A percentile compares a stretch with the other conserved stretches of the same genome.
Conservation (phyloP, 192 early-diverging fungal genomes). For the Umbelopsis sp. region DNA sequence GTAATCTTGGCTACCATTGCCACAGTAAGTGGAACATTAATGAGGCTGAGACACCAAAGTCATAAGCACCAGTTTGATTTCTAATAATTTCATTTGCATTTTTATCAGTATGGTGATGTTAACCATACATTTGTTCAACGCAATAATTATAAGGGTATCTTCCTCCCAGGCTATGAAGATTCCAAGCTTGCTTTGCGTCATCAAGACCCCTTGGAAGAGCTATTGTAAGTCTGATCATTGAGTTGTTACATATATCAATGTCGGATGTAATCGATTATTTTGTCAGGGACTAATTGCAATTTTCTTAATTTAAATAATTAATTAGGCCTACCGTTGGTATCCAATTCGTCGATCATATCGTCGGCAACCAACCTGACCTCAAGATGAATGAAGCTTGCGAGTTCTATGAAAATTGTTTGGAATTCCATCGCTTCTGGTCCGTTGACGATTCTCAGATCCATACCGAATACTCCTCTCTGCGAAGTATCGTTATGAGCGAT, state of each 20-base stretch:
- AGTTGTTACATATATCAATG: too few species aligned
- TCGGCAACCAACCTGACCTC: slow-evolving; percentile 93
- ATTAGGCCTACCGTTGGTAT: slow-evolving; percentile 56
- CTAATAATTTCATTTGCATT: background rate
- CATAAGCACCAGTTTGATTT: slow-evolving; percentile 1
- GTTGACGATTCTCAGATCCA: slow-evolving; percentile 96
- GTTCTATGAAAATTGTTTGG: slow-evolving; percentile 88
- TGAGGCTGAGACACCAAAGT: too few species aligned
- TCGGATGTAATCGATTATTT: too few species aligned
- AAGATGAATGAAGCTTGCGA: slow-evolving; percentile 86
- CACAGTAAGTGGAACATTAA: slow-evolving; percentile 47
- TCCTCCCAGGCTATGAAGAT: slow-evolving; percentile 79
- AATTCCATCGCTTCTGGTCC: slow-evolving; percentile 98
- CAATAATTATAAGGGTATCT: slow-evolving; percentile 77
- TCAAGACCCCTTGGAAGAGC: slow-evolving; percentile 58
- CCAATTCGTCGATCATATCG: slow-evolving; percentile 88
- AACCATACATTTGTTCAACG: slow-evolving; percentile 94
- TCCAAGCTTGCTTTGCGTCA: slow-evolving; percentile 29
- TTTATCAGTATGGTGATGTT: slow-evolving; percentile 85
- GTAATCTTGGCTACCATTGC: slow-evolving; percentile 92
- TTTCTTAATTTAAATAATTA: background rate
- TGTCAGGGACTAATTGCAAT: too few species aligned
- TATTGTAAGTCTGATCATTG: slow-evolving; percentile 50
- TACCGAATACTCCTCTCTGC: slow-evolving; percentile 92
- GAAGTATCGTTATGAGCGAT: slow-evolving; percentile 96